Conservation (phyloP, 2,329 filamentous ascomycete genomes). For the Pleomassaria siparia region DNA sequence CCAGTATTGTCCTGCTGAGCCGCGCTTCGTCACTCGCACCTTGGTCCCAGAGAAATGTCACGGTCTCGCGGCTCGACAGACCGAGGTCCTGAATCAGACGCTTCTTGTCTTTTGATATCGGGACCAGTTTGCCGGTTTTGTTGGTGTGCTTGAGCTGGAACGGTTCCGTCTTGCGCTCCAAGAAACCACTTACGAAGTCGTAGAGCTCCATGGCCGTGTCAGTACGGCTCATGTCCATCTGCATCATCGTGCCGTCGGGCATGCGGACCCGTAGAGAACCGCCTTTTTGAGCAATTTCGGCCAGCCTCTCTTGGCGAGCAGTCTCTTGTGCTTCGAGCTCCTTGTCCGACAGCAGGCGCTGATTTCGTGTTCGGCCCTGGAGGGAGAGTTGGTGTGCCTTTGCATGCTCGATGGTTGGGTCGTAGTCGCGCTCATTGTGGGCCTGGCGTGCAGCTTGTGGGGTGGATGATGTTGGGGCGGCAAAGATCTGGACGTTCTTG, state of each 20-base stretch:
- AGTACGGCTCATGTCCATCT: slow-evolving; percentile 67
- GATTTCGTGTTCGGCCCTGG: slow-evolving; percentile 65
- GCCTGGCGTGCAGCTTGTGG: slow-evolving; percentile 71
- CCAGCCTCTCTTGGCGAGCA: slow-evolving; percentile 65
- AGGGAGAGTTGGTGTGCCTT: slow-evolving; percentile 73
- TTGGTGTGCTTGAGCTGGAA: slow-evolving; percentile 73
- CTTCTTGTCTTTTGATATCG: slow-evolving; percentile 49
- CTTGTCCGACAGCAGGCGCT: slow-evolving; percentile 76
- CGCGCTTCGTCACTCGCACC: slow-evolving; percentile 59
- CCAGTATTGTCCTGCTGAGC: slow-evolving; percentile 59
- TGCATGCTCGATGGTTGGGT: slow-evolving; percentile 73
- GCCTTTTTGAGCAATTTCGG: slow-evolving; percentile 59
- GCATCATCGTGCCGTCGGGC: slow-evolving; percentile 79
- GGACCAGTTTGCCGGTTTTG: slow-evolving; percentile 50
- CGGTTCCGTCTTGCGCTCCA: slow-evolving; percentile 63
- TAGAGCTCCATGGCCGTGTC: slow-evolving; percentile 76
- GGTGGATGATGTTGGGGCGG: slow-evolving; percentile 71
- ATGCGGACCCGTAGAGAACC: slow-evolving; percentile 81
- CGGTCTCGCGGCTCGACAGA: slow-evolving; percentile 68
- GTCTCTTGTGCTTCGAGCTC: slow-evolving; percentile 73
- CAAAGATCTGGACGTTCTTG: slow-evolving; percentile 71
- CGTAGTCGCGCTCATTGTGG: slow-evolving; percentile 74
- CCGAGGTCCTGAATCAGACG: slow-evolving; percentile 72
- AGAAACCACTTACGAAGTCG: slow-evolving; percentile 69
- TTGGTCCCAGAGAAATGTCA: slow-evolving; percentile 76